Conservation (phyloP, 345 rosid species). For the Salix koriyanagi region DNA sequence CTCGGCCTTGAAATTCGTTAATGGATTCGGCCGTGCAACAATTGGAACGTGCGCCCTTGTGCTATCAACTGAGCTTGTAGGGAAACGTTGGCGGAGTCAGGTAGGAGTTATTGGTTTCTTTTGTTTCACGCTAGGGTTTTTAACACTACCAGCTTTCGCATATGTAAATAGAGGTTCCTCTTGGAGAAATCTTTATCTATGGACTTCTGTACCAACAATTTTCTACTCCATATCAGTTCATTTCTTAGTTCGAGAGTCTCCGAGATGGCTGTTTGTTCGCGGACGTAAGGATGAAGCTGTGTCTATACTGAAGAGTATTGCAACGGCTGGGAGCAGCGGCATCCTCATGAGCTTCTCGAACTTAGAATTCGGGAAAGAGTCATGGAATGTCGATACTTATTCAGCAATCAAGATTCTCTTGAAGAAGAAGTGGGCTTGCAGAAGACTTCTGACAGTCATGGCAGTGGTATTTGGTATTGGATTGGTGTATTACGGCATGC, state of each 20-base stretch:
- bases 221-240: conserved; percentile 28
- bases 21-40: conserved; percentile 48
- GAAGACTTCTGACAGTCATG: conserved; percentile 38
- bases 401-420: conserved; percentile 42
- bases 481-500: conserved; percentile 71
- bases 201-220: conserved; percentile 46
- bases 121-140: conserved; percentile 40
- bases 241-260: conserved; percentile 44
- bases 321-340: conserved; percentile 10
- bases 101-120: conserved; percentile 43
- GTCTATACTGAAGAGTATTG: conserved; percentile 41
- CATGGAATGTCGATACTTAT: conserved; percentile 33
- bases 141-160: conserved; percentile 45
- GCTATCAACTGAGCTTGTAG: conserved; percentile 42
- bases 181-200: conserved; percentile 42
- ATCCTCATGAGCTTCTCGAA: conserved; percentile 33
- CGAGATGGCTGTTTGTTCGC: conserved; percentile 50
- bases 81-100: conserved; percentile 45
- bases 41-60: conserved; percentile 50
- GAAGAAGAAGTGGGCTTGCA: conserved; percentile 47
- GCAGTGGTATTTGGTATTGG: conserved; percentile 54
- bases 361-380: conserved; percentile 23
- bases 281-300: conserved; percentile 56
- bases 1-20: conserved; percentile 34
- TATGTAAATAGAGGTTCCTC: conserved; percentile 36